Evolutionary conservation across 2,329 filamentous ascomycete genomes (phyloP).

Genomic region (Phialocephala subalpina): DNA sequence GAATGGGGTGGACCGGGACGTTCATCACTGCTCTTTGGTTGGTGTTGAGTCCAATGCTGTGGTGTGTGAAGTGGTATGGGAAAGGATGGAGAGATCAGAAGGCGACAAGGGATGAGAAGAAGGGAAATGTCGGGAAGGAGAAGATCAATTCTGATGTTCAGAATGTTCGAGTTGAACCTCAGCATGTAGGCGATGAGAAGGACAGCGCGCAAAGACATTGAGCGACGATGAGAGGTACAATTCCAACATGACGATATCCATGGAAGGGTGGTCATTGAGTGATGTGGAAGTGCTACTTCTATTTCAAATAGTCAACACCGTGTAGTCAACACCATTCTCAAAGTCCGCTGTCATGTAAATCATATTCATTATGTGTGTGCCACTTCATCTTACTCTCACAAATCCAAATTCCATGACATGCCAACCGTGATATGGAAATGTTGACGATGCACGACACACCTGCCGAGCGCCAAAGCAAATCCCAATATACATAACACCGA

Average conservation of each 20-base stretch:
- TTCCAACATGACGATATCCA: background rate
- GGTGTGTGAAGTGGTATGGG: slow-evolving; percentile 53
- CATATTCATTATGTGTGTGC: background rate
- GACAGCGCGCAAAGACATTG: background rate
- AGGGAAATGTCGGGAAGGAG: background rate
- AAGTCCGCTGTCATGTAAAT: background rate
- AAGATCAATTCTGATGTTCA: background rate
- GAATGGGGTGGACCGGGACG: slow-evolving; percentile 62
- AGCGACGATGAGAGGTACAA: background rate
- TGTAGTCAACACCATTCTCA: background rate
- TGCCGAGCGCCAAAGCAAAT: slow-evolving; percentile 4
- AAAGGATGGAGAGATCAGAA: slow-evolving; percentile 53
- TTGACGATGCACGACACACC: background rate
- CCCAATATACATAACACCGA: background rate
- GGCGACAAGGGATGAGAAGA: background rate
- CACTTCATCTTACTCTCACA: background rate
- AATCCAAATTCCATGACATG: slow-evolving; percentile 5
- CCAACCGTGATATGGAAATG: background rate
- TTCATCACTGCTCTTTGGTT: slow-evolving; percentile 58
- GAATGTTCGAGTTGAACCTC: background rate
- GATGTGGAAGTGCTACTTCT: background rate
- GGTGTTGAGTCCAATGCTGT: slow-evolving; percentile 52
- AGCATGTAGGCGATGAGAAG: background rate
- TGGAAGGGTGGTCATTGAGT: background rate
- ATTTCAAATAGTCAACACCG: background rate